A percentile compares a stretch with the other conserved stretches of the same genome.
Evolutionary conservation across 257 asterid species (phyloP).

Genomic region (Capsicum pubescens): DNA sequence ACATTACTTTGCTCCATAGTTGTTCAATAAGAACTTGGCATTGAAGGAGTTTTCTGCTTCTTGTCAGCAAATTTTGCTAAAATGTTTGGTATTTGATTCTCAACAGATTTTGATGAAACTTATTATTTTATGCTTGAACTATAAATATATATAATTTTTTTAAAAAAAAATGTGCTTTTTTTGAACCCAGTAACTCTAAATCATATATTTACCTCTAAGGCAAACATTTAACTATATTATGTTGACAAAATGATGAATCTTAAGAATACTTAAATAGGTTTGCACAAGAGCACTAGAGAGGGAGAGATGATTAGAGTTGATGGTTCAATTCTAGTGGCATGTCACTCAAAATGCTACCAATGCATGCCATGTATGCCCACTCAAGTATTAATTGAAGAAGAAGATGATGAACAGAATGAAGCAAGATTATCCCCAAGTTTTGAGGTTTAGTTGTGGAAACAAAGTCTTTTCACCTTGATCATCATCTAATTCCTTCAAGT

Average conservation of each 20-base stretch:
- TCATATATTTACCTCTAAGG: background rate
- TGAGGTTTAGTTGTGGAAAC: background rate
- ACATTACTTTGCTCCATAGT: too few species aligned
- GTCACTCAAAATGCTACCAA: constrained; percentile 13
- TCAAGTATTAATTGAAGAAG: constrained; percentile 26
- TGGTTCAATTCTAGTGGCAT: background rate
- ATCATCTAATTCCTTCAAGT: background rate
- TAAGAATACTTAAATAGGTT: background rate
- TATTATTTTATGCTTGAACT: too few species aligned
- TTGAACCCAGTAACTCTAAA: background rate
- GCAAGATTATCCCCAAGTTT: constrained; percentile 16
- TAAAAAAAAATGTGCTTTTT: too few species aligned
- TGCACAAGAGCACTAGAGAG: background rate
- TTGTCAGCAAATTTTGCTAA: too few species aligned
- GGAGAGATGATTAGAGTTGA: background rate
- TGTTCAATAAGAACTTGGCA: too few species aligned
- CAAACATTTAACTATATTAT: background rate
- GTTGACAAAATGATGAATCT: background rate
- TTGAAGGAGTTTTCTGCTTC: too few species aligned
- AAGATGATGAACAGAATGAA: constrained; percentile 5
- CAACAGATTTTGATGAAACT: too few species aligned
- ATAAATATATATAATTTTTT: too few species aligned
- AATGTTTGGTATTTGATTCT: too few species aligned
- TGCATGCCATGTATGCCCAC: background rate
- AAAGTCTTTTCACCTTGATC: background rate